phyloP scores from a whole-genome alignment of 345 rosid genomes.

The Garcia nutans region DNA sequence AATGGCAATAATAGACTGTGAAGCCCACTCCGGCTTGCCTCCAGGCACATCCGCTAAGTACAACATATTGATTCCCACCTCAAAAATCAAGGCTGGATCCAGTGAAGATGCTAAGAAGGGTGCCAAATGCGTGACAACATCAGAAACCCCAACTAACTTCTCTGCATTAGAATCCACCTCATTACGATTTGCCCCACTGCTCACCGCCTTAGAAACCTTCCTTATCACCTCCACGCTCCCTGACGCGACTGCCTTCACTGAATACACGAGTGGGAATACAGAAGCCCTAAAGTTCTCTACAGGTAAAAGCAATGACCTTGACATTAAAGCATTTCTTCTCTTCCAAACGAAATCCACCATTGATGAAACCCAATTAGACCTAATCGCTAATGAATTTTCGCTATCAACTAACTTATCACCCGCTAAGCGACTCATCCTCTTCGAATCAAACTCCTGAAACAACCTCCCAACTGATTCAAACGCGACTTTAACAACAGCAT shows the following conservation, averaged over 20 bases:
- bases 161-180: slow-evolving; percentile 73
- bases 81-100: slow-evolving; percentile 93
- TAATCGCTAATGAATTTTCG: slow-evolving; percentile 83
- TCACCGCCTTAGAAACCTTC: slow-evolving; percentile 58
- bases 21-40: slow-evolving; percentile 99
- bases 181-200: slow-evolving; percentile 36
- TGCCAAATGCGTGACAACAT: slow-evolving; percentile 81
- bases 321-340: slow-evolving; percentile 71
- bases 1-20: slow-evolving; percentile 86
- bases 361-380: slow-evolving; percentile 91
- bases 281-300: slow-evolving; percentile 86
- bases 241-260: slow-evolving; percentile 87
- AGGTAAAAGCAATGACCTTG: slow-evolving; percentile 79
- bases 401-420: slow-evolving; percentile 96
- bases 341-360: slow-evolving; percentile 85
- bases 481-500: slow-evolving; percentile 86
- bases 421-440: slow-evolving; percentile 89
- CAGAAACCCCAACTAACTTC: slow-evolving; percentile 81
- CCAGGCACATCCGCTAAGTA: slow-evolving; percentile 97
- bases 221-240: slow-evolving; percentile 74
- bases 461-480: slow-evolving; percentile 89
- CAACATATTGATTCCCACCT: slow-evolving; percentile 92
- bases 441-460: slow-evolving; percentile 86
- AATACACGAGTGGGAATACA: slow-evolving; percentile 80
- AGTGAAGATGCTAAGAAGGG: slow-evolving; percentile 90